phyloP scores from a whole-genome alignment of 306 rosid genomes.

The Vachellia collinsii region DNA sequence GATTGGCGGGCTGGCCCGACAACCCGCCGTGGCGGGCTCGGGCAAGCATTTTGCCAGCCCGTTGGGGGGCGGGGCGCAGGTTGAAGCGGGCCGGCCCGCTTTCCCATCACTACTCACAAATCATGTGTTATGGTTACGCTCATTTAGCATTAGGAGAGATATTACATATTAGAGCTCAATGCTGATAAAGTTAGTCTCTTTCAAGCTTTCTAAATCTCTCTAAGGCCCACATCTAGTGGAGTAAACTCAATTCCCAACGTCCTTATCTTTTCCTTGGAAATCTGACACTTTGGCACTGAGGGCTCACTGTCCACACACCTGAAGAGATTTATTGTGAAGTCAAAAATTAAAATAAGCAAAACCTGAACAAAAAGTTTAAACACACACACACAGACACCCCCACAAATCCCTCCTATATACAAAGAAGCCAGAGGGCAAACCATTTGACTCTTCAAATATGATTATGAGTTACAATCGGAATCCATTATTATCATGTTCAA shows the following conservation, averaged over 20 bases:
- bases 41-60: too few species aligned
- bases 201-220: not conserved
- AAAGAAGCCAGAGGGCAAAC: not conserved
- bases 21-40: too few species aligned
- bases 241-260: conserved; percentile 4
- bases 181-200: not conserved
- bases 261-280: not conserved
- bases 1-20: too few species aligned
- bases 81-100: too few species aligned
- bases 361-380: not conserved
- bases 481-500: not conserved
- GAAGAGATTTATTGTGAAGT: too few species aligned
- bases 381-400: too few species aligned
- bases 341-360: too few species aligned
- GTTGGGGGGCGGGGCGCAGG: too few species aligned
- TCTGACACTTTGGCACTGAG: not conserved
- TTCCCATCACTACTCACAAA: too few species aligned
- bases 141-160: not conserved
- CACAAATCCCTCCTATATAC: fast-evolving
- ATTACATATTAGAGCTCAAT: not conserved
- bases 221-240: not conserved
- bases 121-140: not conserved
- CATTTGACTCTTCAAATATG: not conserved
- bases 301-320: not conserved
- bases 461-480: not conserved